A percentile compares a stretch with the other conserved stretches of the same genome.
Evolutionary conservation across 2,329 filamentous ascomycete genomes (phyloP).

Genomic region (Pseudogymnoascus sp.): DNA sequence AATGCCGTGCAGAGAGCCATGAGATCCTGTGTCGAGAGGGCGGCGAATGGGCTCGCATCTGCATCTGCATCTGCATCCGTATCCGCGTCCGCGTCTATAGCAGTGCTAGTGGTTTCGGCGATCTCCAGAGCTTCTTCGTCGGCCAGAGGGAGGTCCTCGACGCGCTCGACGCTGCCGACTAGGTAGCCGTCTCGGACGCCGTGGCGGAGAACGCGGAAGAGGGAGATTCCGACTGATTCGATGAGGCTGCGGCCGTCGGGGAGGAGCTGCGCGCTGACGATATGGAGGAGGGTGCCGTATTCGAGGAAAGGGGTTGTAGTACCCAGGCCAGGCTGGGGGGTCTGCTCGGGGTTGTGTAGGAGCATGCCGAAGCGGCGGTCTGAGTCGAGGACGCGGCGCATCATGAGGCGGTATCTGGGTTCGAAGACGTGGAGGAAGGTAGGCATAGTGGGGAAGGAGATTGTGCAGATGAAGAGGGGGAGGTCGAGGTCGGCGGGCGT

Average conservation of each 20-base stretch:
- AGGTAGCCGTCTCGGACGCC: slow-evolving; percentile 66
- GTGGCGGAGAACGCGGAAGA: slow-evolving; percentile 64
- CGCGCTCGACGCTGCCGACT: slow-evolving; percentile 64
- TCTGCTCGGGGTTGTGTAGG: slow-evolving; percentile 51
- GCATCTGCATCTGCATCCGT: slow-evolving; percentile 25
- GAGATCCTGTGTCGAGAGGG: slow-evolving; percentile 56
- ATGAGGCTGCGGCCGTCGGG: slow-evolving; percentile 75
- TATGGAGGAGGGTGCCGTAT: slow-evolving; percentile 70
- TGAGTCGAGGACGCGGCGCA: slow-evolving; percentile 63
- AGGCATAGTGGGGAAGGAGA: slow-evolving; percentile 74
- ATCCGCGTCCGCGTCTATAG: slow-evolving; percentile 19
- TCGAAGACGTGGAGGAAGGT: slow-evolving; percentile 90
- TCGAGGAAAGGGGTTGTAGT: slow-evolving; percentile 51
- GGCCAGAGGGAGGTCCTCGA: slow-evolving; percentile 73
- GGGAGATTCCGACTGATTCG: slow-evolving; percentile 66
- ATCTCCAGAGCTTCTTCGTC: slow-evolving; percentile 74
- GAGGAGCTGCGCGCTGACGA: slow-evolving; percentile 65
- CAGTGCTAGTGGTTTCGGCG: slow-evolving; percentile 44
- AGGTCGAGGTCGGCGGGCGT: slow-evolving; percentile 51
- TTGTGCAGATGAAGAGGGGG: slow-evolving; percentile 72
- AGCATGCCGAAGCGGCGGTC: slow-evolving; percentile 81
- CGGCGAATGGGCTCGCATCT: not conserved
- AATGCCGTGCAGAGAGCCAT: slow-evolving; percentile 60
- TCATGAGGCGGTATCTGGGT: slow-evolving; percentile 85
- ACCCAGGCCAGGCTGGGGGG: slow-evolving; percentile 45